Percentiles rank a stretch among this genome's conserved stretches.
phyloP scores from a whole-genome alignment of 2,329 filamentous ascomycete genomes.

The Pestalotiopsis sp. region DNA sequence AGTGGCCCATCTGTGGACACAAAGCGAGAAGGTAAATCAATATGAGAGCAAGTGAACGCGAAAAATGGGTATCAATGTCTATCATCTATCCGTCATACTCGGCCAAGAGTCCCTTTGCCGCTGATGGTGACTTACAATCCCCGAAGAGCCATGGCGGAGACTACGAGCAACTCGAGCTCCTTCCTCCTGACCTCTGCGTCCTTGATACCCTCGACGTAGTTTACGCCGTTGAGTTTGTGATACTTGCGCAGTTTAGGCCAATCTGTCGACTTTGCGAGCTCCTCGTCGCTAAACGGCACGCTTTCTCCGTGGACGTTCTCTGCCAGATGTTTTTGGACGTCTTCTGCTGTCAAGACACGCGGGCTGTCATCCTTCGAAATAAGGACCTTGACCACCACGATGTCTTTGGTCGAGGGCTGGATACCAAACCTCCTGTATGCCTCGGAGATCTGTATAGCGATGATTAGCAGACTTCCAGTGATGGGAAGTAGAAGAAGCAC shows the following conservation, averaged over 20 bases:
- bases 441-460: constrained; percentile 72
- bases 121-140: constrained; percentile 41
- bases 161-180: constrained; percentile 68
- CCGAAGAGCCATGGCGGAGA: constrained; percentile 79
- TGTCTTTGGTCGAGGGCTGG: constrained; percentile 64
- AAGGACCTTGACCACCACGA: constrained; percentile 83
- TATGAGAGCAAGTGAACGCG: background rate
- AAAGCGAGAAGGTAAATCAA: background rate
- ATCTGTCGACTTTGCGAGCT: constrained; percentile 63
- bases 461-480: background rate
- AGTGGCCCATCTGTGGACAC: background rate
- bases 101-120: background rate
- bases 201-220: constrained; percentile 47
- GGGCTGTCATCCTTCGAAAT: constrained; percentile 34
- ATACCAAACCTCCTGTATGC: constrained; percentile 90
- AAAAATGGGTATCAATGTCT: background rate
- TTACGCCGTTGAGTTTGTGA: constrained; percentile 77
- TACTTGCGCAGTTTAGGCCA: constrained; percentile 74
- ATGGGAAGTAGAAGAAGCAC: background rate
- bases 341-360: constrained; percentile 35
- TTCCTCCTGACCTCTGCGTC: constrained; percentile 44
- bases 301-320: constrained; percentile 63
- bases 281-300: constrained; percentile 62
- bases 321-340: constrained; percentile 61
- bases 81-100: background rate